A percentile compares a stretch with the other conserved stretches of the same genome.
Evolutionary conservation across 257 asterid species (phyloP).

Genomic region (Jasminum sambac): DNA sequence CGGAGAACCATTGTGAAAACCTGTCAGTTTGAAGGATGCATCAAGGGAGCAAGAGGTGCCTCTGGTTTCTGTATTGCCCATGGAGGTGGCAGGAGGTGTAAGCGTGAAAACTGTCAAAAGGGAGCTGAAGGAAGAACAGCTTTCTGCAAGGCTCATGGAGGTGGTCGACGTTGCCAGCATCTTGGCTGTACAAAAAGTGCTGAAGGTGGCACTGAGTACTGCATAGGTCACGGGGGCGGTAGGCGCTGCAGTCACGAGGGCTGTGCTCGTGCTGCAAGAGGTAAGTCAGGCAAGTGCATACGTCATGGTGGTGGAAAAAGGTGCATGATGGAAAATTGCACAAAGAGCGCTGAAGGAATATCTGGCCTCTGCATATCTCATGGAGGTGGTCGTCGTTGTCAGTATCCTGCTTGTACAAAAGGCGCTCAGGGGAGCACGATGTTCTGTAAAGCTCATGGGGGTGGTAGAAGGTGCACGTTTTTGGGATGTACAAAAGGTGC

Average conservation of each 20-base stretch:
- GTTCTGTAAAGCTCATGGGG: slow-evolving; percentile 67
- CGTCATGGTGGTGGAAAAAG: slow-evolving; percentile 81
- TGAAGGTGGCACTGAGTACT: slow-evolving; percentile 60
- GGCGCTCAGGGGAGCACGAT: slow-evolving; percentile 73
- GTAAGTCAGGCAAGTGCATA: slow-evolving; percentile 62
- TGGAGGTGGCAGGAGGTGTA: slow-evolving; percentile 76
- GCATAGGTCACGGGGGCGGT: slow-evolving; percentile 71
- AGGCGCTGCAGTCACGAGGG: slow-evolving; percentile 53
- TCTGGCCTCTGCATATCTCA: slow-evolving; percentile 69
- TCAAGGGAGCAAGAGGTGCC: slow-evolving; percentile 71
- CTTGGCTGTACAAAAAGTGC: slow-evolving; percentile 78
- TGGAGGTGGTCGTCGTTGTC: slow-evolving; percentile 79
- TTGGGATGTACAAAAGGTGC: slow-evolving; percentile 72
- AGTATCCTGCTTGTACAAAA: slow-evolving; percentile 48
- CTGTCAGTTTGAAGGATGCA: slow-evolving; percentile 55
- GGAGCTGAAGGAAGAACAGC: slow-evolving; percentile 69
- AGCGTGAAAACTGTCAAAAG: slow-evolving; percentile 53
- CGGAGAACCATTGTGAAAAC: slow-evolving; percentile 39
- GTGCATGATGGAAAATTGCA: slow-evolving; percentile 54
- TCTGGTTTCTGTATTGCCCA: slow-evolving; percentile 70
- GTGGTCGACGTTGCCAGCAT: slow-evolving; percentile 54
- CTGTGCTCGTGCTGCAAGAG: slow-evolving; percentile 65
- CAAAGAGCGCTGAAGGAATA: slow-evolving; percentile 59
- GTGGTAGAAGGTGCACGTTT: slow-evolving; percentile 61
- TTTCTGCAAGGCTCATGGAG: slow-evolving; percentile 69